A percentile compares a stretch with the other conserved stretches of the same genome.
phyloP scores from a whole-genome alignment of 306 rosid genomes.

The Crataegus laevigata region DNA sequence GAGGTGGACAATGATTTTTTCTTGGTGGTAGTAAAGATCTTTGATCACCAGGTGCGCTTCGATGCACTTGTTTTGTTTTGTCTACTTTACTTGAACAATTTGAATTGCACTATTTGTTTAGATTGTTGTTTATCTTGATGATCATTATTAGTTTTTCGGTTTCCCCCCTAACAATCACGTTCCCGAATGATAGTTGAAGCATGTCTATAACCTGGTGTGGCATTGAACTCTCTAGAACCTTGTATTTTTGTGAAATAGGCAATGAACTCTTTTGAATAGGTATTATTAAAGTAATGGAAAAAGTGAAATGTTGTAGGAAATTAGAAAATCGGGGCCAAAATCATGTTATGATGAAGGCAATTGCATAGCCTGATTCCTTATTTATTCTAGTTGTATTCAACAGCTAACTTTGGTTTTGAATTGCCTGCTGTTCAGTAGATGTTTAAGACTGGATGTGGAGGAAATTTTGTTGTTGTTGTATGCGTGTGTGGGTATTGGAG shows the following conservation, averaged over 20 bases:
- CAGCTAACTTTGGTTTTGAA: background rate
- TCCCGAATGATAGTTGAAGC: background rate
- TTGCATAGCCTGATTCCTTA: background rate
- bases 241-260: background rate
- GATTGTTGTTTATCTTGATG: background rate
- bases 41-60: conserved; percentile 70
- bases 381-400: background rate
- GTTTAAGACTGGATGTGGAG: background rate
- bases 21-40: conserved; percentile 85
- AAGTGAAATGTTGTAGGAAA: background rate
- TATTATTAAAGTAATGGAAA: background rate
- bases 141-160: background rate
- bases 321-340: background rate
- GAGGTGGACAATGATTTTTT: conserved; percentile 97
- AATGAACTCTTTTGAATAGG: background rate
- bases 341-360: background rate
- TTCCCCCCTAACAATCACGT: background rate
- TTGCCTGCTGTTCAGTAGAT: background rate
- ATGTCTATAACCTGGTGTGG: background rate
- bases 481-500: background rate
- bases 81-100: background rate
- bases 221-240: background rate
- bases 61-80: background rate
- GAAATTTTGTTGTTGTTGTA: background rate
- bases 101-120: background rate